Base-by-base conservation (phyloP, 129 eudicot genomes). In the Arctium minus region DNA sequence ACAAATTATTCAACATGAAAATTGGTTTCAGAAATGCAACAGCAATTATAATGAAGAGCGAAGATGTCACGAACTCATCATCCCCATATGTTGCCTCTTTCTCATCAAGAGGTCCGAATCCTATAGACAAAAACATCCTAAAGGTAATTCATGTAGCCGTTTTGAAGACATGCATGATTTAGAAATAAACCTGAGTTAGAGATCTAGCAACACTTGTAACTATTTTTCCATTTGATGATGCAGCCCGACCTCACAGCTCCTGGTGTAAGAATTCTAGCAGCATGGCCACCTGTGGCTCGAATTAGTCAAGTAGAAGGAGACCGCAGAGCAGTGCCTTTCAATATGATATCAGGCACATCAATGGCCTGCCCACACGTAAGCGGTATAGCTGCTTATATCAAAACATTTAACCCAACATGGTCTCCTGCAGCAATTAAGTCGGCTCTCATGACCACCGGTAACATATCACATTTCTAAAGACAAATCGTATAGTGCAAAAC, bases 81-180 rank as follows among this genome's bases (percentile, higher is more conserved):
- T 8, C 83, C 5, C 86, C 79, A 8, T 70, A 78, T 31, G 79
- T 78, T 29, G 79, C 82, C 15, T 53, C 73, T 22, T 84, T 84
- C 70, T 84, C 86, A 27, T 79, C 82, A 72, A 84, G 86, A 67
- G 86, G 86, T 30, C 86, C 83, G 0, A 78, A 78, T 44, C 13
- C 15, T 11, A 72, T 73, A 38, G 6, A 48, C 30, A 38, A 0
- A 36, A 78, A 15, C 15, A 84, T 76, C 53, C 86, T 84, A 38
- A 84, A 84, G 83, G 86, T 60, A 10, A 74, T 39, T 44, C 15
- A 44, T 44, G 48, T 6, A 42, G 48, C 7, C 7, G 7, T 44
- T 8, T 42, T 42, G 11, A 42, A 42, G 48, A 0, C 11, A 42
- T 0, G 7, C 7, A 42, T 42, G 2, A 8, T 42, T 42, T 42